These are phyloP conservation scores for Apiospora phragmitis DNA, from an alignment of 2,329 filamentous ascomycete genomes.

Conservation along the genomic window DNA sequence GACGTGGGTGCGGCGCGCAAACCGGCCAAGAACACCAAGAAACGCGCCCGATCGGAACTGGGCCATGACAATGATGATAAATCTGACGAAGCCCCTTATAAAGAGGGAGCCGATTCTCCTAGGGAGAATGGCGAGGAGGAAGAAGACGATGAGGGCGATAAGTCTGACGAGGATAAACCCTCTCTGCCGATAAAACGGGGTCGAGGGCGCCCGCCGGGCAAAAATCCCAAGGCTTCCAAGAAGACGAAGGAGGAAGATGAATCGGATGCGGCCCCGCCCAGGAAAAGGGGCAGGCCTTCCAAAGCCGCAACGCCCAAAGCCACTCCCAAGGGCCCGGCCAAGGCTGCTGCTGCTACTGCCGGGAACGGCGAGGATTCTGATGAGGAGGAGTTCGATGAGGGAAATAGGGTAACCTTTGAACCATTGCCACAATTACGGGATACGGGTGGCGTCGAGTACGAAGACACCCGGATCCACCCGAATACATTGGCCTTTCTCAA, in stretches of 20 bases:
- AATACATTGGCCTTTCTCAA: constrained; percentile 60
- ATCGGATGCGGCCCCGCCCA: not conserved
- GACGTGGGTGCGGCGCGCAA: not conserved
- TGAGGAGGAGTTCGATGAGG: constrained; percentile 31
- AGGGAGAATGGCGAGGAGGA: constrained; percentile 22
- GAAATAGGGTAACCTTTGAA: constrained; percentile 42
- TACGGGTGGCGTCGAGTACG: constrained; percentile 46
- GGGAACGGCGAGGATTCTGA: constrained; percentile 17
- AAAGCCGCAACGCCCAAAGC: not conserved
- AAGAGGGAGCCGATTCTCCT: constrained; percentile 20
- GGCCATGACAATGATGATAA: constrained; percentile 23
- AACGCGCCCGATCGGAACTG: not conserved
- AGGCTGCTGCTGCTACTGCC: constrained; percentile 9
- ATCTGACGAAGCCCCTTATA: constrained; percentile 22
- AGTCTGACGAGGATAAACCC: not conserved
- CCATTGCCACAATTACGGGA: constrained; percentile 42
- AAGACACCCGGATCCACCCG: constrained; percentile 52
- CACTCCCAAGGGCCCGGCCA: not conserved
- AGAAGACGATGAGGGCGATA: constrained; percentile 16
- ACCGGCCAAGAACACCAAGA: constrained; percentile 8
- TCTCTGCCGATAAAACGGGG: not conserved
- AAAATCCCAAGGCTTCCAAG: constrained; percentile 8
- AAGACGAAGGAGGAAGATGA: not conserved
- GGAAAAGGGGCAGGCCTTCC: constrained; percentile 13
- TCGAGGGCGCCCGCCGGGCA: constrained; percentile 3